Evolutionary conservation across 2,329 filamentous ascomycete genomes (phyloP).

Genomic region (Trichophaea hybrida): DNA sequence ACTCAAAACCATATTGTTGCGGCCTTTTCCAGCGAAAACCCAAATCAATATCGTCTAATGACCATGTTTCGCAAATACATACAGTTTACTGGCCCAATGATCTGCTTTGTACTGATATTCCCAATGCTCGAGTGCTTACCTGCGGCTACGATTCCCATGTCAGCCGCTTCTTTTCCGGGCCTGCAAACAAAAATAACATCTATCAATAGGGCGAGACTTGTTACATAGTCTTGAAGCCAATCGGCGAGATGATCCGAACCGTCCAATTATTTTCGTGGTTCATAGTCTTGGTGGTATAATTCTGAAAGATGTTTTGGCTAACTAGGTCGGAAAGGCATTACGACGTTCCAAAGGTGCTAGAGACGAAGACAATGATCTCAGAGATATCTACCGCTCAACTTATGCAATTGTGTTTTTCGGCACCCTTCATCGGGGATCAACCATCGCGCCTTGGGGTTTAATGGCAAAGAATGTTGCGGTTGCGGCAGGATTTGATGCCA

Average conservation of each 20-base stretch:
- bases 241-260: neutral
- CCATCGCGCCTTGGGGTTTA: constrained; percentile 11
- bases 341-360: neutral
- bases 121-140: constrained; percentile 10
- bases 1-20: neutral
- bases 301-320: constrained; percentile 7
- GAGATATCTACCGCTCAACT: constrained; percentile 8
- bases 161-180: constrained; percentile 4
- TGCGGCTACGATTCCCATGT: constrained; percentile 18
- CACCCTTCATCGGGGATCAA: constrained; percentile 14
- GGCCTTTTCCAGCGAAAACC: neutral
- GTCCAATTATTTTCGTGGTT: constrained; percentile 22
- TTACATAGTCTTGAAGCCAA: neutral
- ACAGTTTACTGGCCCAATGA: constrained; percentile 15
- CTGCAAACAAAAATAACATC: constrained; percentile 5
- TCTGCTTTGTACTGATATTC: constrained; percentile 6
- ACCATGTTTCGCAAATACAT: neutral
- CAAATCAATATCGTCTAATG: neutral
- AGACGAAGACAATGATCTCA: constrained; percentile 7
- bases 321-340: neutral
- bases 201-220: constrained; percentile 3
- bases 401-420: constrained; percentile 13
- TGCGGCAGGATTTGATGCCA: constrained; percentile 16
- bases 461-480: constrained; percentile 9
- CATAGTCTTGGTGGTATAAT: constrained; percentile 21